Base-by-base conservation (phyloP, 2,329 filamentous ascomycete genomes). In the Colletotrichum agaves region DNA sequence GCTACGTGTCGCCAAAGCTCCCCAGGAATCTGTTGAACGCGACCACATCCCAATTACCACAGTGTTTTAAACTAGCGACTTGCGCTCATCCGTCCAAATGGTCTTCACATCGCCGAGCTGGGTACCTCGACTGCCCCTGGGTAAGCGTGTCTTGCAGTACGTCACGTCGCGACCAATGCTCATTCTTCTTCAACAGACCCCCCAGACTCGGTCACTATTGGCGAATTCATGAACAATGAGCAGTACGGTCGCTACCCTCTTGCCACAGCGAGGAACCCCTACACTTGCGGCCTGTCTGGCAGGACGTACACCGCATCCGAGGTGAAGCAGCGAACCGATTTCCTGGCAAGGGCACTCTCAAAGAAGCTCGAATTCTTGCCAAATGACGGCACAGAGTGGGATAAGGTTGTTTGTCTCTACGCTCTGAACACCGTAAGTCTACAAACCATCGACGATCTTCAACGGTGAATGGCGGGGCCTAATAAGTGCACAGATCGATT, bases 171-270 rank as follows among this genome's bases (percentile, higher is more conserved):
- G 33, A 17, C 43, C 56, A 39, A 39, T 35, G 62, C 66, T 69
- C 27, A 69, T 41, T 27, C 33, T 56, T 7, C 37, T 15, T 49
- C 4, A 3, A 35, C 76, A 79, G 85, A 90, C 37, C 83, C 90
- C 10, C 93, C 93, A 15, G 93, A 96, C 77, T 88, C 88, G 33
- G 85, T 97, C 72, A 85, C 93, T 5, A 85, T 97, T 65, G 85
- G 86, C 71, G 88, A 95, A 58, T 97, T 97, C 78, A 90, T 97
- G 82, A 86, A 90, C 69, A 87, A 90, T 72, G 92, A 95, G 73
- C 80, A 84, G 50, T 87, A 93, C 74, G 92, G 92, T 39, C 88
- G 93, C 52, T 78, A 82, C 58, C 84, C 92, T 10, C 78, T 92
- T 10, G 83, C 85, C 35, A 82, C 87, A 69, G 90, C 93, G 19